phyloP scores from a whole-genome alignment of 2,329 filamentous ascomycete species.

The Pseudocercospora macadamiae region DNA sequence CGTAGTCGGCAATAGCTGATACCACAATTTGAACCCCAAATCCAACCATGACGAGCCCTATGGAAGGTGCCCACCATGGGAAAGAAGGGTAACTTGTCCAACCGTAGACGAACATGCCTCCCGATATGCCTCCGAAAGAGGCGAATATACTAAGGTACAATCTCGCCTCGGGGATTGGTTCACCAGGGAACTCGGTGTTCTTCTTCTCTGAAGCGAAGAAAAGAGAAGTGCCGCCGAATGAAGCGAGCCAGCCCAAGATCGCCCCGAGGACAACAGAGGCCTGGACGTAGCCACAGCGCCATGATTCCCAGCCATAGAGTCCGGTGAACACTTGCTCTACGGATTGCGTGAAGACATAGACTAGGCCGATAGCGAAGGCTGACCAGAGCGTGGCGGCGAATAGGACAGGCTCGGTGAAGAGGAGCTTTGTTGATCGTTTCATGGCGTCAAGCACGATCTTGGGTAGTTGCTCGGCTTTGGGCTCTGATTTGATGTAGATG shows the following conservation, averaged over 20 bases:
- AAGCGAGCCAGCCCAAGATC: constrained; percentile 44
- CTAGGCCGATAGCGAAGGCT: constrained; percentile 50
- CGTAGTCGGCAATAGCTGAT: constrained; percentile 51
- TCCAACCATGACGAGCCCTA: constrained; percentile 53
- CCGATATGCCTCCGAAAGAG: constrained; percentile 51
- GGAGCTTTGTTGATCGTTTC: constrained; percentile 43
- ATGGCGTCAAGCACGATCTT: constrained; percentile 39
- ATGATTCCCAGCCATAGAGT: constrained; percentile 47
- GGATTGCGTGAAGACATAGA: constrained; percentile 56
- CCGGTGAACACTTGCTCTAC: constrained; percentile 47
- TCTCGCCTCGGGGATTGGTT: constrained; percentile 49
- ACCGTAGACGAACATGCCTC: constrained; percentile 56
- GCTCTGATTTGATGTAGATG: constrained; percentile 41
- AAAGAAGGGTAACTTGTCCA: constrained; percentile 51
- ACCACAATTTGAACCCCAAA: constrained; percentile 55
- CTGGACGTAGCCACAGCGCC: constrained; percentile 51
- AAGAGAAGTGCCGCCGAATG: constrained; percentile 38
- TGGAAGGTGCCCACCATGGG: constrained; percentile 52
- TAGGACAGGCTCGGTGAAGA: constrained; percentile 55
- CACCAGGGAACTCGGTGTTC: constrained; percentile 41
- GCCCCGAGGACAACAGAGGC: constrained; percentile 51
- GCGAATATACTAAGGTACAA: constrained; percentile 49
- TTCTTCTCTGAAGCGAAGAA: constrained; percentile 47
- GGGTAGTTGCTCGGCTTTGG: constrained; percentile 35
- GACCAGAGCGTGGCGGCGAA: constrained; percentile 54